Evolutionary conservation across 805 yeast genomes (phyloP), one percentile per base, ranked within the genome.

Genomic region (Candida awuae): DNA sequence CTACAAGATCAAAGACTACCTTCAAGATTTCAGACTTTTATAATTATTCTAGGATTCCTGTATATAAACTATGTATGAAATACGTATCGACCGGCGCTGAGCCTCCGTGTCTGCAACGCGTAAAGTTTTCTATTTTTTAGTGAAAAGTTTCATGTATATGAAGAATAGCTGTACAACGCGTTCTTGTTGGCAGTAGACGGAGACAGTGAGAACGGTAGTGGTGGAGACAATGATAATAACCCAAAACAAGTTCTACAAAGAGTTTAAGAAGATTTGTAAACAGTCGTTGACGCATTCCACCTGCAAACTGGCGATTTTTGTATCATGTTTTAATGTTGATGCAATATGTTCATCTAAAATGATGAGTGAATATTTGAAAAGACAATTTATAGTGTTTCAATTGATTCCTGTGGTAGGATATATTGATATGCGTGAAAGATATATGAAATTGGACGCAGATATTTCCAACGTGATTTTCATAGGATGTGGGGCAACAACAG

Each of bases 401-500:
- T 66, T 87, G 37, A 77, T 86, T 9, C 98, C 99, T 0, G 90
- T 92, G 9, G 87, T 85, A 15, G 99, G 99, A 1, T 90, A 86
- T 54, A 62, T 79, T 9, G 96, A 87, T 49, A 63, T 94, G 45
- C 77, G 75, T 46, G 55, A 53, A 18, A 84, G 80, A 54, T 88
- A 74, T 52, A 40, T 48, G 4, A 70, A 70, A 39, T 62, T 92
- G 31, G 97, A 88, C 54, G 70, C 63, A 6, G 90, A 85, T 37
- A 77, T 92, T 7, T 64, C 77, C 4, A 86, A 81, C 51, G 82
- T 90, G 15, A 59, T 92, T 4, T 65, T 88, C 29, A 63, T 92
- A 0, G 98, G 98, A 0, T 92, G 96, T 62, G 98, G 98, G 12
- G 94, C 94, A 4, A 77, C 83, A 74, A 74, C 88, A 9, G 97